A percentile compares a stretch with the other conserved stretches of the same genome.
Evolutionary conservation across 2,329 filamentous ascomycete species (phyloP).

Genomic region (Colletotrichum tropicicola): DNA sequence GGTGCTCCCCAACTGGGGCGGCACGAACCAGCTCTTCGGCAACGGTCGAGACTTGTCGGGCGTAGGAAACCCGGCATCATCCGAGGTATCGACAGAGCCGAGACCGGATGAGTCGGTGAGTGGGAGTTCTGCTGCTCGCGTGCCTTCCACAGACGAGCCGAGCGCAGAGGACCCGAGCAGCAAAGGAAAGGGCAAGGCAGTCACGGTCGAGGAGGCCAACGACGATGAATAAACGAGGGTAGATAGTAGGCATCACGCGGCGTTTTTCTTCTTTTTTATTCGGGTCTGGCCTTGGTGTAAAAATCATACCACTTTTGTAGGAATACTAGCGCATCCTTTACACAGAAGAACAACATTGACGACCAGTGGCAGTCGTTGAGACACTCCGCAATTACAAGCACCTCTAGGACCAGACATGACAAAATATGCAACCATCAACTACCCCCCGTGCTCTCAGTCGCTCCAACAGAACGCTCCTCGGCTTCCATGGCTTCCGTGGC

Average conservation of each 20-base stretch:
- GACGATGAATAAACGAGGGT: conserved; percentile 44
- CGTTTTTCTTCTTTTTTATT: too few species aligned
- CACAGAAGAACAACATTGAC: not conserved
- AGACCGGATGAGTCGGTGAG: conserved; percentile 21
- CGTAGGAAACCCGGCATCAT: conserved; percentile 5
- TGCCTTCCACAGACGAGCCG: not conserved
- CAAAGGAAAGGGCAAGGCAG: conserved; percentile 56
- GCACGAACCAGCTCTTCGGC: conserved; percentile 57
- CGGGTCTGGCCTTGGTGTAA: conserved; percentile 19
- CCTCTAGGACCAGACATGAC: too few species aligned
- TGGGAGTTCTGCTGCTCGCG: not conserved
- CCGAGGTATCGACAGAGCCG: conserved; percentile 21
- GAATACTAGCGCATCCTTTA: conserved; percentile 19
- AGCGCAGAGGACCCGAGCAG: conserved; percentile 12
- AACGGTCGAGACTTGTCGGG: conserved; percentile 33
- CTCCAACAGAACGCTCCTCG: too few species aligned
- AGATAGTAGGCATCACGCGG: conserved; percentile 11
- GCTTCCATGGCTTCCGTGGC: too few species aligned
- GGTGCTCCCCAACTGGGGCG: conserved; percentile 60
- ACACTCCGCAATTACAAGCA: too few species aligned
- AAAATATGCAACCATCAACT: too few species aligned
- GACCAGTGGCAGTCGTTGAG: not conserved
- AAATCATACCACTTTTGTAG: conserved; percentile 28
- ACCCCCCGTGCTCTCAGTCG: too few species aligned
- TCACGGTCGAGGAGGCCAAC: conserved; percentile 54